A percentile compares a stretch with the other conserved stretches of the same genome.
Evolutionary conservation across 306 rosid species (phyloP).

Genomic region (Lathyrus sativus): DNA sequence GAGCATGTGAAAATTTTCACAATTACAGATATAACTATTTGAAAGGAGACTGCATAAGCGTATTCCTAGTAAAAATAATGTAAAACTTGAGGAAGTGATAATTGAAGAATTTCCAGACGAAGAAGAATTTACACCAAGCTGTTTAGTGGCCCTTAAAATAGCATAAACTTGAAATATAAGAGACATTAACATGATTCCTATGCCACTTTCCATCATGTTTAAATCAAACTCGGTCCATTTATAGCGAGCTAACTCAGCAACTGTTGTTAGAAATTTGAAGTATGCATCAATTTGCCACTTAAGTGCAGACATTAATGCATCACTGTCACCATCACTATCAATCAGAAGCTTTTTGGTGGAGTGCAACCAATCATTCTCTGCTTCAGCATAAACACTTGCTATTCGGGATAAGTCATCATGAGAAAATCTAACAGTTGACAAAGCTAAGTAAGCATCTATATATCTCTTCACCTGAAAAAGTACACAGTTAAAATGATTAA

Average conservation of each 20-base stretch:
- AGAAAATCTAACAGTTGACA: no score
- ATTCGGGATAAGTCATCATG: no score
- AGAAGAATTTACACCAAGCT: constrained; percentile 48
- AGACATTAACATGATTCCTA: constrained; percentile 70
- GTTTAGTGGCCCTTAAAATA: constrained; percentile 57
- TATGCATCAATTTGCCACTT: constrained; percentile 71
- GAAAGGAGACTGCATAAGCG: constrained; percentile 91
- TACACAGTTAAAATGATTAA: no score
- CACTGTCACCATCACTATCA: constrained; percentile 43
- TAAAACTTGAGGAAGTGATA: constrained; percentile 49
- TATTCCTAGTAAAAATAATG: constrained; percentile 66
- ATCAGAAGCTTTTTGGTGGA: constrained; percentile 53
- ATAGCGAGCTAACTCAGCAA: constrained; percentile 92
- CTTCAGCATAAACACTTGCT: constrained; percentile 58
- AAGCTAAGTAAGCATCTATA: no score
- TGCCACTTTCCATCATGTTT: constrained; percentile 76
- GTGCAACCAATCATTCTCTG: constrained; percentile 64
- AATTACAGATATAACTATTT: constrained; percentile 90
- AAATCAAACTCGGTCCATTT: constrained; percentile 98
- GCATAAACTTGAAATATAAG: constrained; percentile 62
- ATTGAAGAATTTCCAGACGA: constrained; percentile 48
- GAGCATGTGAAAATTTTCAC: constrained; percentile 19
- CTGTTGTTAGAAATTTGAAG: no score
- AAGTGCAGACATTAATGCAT: constrained; percentile 52
- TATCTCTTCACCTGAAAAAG: no score